Evolutionary conservation across 2,329 filamentous ascomycete genomes (phyloP).

Genomic region (Ceratocystis papillata): DNA sequence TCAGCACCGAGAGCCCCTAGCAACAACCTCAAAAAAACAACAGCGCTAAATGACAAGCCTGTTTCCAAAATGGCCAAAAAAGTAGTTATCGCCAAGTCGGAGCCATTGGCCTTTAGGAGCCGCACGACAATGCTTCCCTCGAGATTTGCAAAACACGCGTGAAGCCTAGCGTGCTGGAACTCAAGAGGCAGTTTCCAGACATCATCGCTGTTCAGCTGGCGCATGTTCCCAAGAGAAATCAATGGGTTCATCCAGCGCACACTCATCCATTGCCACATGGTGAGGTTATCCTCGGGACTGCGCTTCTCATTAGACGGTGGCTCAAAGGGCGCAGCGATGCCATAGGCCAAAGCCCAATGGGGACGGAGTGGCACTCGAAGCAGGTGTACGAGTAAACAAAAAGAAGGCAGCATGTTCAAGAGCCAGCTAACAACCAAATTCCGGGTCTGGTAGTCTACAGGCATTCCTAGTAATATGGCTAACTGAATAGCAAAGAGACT

Average conservation of each 20-base stretch:
- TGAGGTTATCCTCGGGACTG: constrained; percentile 66
- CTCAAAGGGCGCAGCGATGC: constrained; percentile 47
- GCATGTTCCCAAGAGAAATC: constrained; percentile 51
- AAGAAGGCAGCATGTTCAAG: constrained; percentile 34
- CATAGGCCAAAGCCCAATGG: constrained; percentile 40
- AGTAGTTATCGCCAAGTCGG: constrained; percentile 63
- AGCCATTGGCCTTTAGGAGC: constrained; percentile 62
- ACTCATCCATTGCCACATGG: constrained; percentile 71
- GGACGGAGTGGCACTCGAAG: constrained; percentile 61
- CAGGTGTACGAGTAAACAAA: constrained; percentile 42
- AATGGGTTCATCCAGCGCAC: constrained; percentile 74
- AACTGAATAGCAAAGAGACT: constrained; percentile 30
- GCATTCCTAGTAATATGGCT: constrained; percentile 23
- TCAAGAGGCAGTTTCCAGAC: constrained; percentile 72
- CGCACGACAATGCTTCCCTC: constrained; percentile 60
- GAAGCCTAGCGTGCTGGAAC: constrained; percentile 68
- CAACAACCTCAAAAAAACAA: constrained; percentile 61
- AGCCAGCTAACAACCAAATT: constrained; percentile 26
- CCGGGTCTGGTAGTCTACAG: constrained; percentile 28
- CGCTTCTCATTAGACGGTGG: constrained; percentile 39
- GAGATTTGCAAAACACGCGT: constrained; percentile 62
- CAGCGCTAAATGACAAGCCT: constrained; percentile 44
- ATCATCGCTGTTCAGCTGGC: constrained; percentile 64
- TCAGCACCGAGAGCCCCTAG: constrained; percentile 32
- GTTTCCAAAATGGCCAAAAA: constrained; percentile 54